A percentile compares a stretch with the other conserved stretches of the same genome.
These are phyloP conservation scores for Quercus variabilis DNA, from an alignment of 306 rosid genomes.

Conservation along the genomic window DNA sequence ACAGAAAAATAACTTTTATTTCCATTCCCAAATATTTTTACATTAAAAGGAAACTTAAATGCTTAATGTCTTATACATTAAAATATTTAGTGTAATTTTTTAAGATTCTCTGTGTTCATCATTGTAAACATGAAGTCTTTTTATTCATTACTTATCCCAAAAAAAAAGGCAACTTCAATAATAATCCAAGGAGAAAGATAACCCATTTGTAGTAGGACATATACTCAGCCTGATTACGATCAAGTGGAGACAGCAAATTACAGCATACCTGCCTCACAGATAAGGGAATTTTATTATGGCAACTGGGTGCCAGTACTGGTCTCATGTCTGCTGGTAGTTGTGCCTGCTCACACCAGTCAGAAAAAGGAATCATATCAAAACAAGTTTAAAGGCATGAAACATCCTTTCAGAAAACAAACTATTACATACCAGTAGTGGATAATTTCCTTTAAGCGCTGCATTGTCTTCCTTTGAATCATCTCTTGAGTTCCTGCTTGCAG, in stretches of 20 bases:
- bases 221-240: neutral
- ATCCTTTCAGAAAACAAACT: slow-evolving; percentile 13
- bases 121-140: no score
- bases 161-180: neutral
- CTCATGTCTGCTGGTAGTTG: slow-evolving; percentile 87
- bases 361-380: slow-evolving; percentile 26
- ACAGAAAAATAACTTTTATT: neutral
- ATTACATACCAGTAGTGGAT: slow-evolving; percentile 82
- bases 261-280: slow-evolving; percentile 88
- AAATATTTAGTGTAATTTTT: no score
- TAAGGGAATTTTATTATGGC: slow-evolving; percentile 73
- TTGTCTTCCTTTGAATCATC: slow-evolving; percentile 53
- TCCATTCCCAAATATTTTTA: neutral
- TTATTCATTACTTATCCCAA: no score
- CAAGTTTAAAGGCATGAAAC: slow-evolving; percentile 13
- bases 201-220: neutral
- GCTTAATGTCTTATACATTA: no score
- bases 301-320: slow-evolving; percentile 67
- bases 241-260: slow-evolving; percentile 10
- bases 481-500: slow-evolving; percentile 36
- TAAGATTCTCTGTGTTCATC: no score
- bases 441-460: slow-evolving; percentile 63
- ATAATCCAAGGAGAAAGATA: neutral
- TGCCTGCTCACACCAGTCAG: slow-evolving; percentile 63
- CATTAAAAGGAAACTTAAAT: neutral